Evolutionary conservation across 148 eudicot genomes (phyloP).

Genomic region (Vaccinium corymbosum): DNA sequence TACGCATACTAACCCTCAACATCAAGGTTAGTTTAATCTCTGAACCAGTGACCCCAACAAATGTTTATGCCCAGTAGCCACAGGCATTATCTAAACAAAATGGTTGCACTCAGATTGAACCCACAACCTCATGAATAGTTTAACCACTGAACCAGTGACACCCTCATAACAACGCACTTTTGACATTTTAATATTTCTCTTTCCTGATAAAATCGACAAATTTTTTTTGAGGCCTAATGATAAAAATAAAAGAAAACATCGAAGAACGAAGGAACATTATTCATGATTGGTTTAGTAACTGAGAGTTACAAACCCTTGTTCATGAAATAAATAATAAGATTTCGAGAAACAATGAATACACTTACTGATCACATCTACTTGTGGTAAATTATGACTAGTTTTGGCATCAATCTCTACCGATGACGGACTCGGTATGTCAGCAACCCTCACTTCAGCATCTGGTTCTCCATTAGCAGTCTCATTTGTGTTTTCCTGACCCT

Average conservation of each 20-base stretch:
- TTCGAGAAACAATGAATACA: not conserved
- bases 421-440: slow-evolving; percentile 28
- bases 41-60: not conserved
- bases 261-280: not conserved
- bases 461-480: slow-evolving; percentile 39
- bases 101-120: not conserved
- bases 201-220: no score
- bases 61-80: not conserved
- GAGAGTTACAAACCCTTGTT: not conserved
- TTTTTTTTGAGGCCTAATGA: not conserved
- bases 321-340: not conserved
- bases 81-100: not conserved
- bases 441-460: slow-evolving; percentile 41
- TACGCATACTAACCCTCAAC: not conserved
- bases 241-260: not conserved
- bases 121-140: not conserved
- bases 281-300: not conserved
- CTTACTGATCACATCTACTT: slow-evolving; percentile 54
- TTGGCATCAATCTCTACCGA: slow-evolving; percentile 29
- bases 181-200: not conserved
- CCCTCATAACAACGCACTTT: not conserved
- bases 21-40: not conserved
- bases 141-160: not conserved
- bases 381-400: slow-evolving; percentile 48
- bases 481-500: slow-evolving; percentile 53